phyloP scores from a whole-genome alignment of 768 basidiomycete species.

The Leccinum fibrillosum region DNA sequence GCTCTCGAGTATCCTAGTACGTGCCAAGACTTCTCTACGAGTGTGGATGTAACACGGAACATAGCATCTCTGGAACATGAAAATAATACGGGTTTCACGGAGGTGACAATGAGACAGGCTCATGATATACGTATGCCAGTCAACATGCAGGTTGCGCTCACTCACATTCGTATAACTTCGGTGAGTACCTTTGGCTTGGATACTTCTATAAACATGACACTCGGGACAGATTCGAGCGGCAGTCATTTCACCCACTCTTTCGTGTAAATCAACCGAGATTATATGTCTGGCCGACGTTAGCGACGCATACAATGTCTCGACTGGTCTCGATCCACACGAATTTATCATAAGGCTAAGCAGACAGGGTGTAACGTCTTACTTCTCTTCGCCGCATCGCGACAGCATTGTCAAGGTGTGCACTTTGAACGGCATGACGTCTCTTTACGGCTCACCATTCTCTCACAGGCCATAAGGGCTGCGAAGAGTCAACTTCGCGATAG shows the following conservation, averaged over 20 bases:
- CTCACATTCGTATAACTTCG: slow-evolving; percentile 75
- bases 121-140: slow-evolving; percentile 73
- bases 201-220: slow-evolving; percentile 3
- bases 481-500: slow-evolving; percentile 66
- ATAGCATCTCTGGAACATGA: slow-evolving; percentile 66
- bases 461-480: slow-evolving; percentile 68
- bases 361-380: slow-evolving; percentile 72
- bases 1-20: slow-evolving; percentile 55
- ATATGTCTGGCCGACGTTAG: slow-evolving; percentile 78
- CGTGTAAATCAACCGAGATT: slow-evolving; percentile 80
- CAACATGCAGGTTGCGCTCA: slow-evolving; percentile 57
- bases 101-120: slow-evolving; percentile 64
- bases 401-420: slow-evolving; percentile 63
- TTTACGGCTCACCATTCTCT: neutral
- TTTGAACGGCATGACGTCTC: neutral
- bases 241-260: slow-evolving; percentile 61
- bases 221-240: slow-evolving; percentile 59
- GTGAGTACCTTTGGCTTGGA: slow-evolving; percentile 39
- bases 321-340: slow-evolving; percentile 71
- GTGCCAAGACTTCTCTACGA: slow-evolving; percentile 14
- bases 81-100: slow-evolving; percentile 45
- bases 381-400: slow-evolving; percentile 69
- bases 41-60: slow-evolving; percentile 10
- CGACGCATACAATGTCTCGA: slow-evolving; percentile 81
- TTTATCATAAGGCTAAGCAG: slow-evolving; percentile 76